phyloP scores from a whole-genome alignment of 352 stramenopile genomes.

The Pythium sukuiense region DNA sequence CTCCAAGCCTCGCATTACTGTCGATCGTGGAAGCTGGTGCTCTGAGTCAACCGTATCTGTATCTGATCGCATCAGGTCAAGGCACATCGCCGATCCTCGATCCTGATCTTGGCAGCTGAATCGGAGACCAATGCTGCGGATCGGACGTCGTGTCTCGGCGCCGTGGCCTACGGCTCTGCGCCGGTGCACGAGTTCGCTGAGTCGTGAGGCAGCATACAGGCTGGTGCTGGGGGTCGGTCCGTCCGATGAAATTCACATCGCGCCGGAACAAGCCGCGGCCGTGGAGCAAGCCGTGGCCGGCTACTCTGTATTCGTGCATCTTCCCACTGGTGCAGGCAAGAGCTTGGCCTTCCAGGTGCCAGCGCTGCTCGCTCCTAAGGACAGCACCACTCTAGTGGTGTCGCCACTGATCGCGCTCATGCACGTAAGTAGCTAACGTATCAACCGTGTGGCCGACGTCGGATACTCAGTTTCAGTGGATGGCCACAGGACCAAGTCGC shows the following conservation, averaged over 20 bases:
- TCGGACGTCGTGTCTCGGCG: neutral
- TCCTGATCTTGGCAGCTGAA: too few species aligned
- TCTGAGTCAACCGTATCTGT: neutral
- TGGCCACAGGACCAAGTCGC: slow-evolving; percentile 64
- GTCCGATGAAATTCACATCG: slow-evolving; percentile 29
- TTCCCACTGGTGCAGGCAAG: slow-evolving; percentile 79
- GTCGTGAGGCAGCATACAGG: slow-evolving; percentile 30
- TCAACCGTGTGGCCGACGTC: neutral
- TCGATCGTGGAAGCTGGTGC: too few species aligned
- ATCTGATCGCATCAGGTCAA: neutral
- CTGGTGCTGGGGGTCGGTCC: slow-evolving; percentile 39
- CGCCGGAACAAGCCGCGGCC: slow-evolving; percentile 44
- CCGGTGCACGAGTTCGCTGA: too few species aligned
- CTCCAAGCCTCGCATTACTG: neutral
- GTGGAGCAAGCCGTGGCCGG: slow-evolving; percentile 43
- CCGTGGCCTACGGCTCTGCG: neutral
- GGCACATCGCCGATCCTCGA: too few species aligned
- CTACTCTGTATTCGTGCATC: slow-evolving; percentile 73
- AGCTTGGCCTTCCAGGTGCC: slow-evolving; percentile 79
- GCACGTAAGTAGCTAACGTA: slow-evolving; percentile 39
- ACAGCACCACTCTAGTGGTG: slow-evolving; percentile 60
- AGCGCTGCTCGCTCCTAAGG: slow-evolving; percentile 42
- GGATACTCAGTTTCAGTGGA: neutral
- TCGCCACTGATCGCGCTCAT: slow-evolving; percentile 78
- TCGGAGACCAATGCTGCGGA: neutral